Conservation (phyloP, 2,329 filamentous ascomycete genomes). For the Penicillium sp. region DNA sequence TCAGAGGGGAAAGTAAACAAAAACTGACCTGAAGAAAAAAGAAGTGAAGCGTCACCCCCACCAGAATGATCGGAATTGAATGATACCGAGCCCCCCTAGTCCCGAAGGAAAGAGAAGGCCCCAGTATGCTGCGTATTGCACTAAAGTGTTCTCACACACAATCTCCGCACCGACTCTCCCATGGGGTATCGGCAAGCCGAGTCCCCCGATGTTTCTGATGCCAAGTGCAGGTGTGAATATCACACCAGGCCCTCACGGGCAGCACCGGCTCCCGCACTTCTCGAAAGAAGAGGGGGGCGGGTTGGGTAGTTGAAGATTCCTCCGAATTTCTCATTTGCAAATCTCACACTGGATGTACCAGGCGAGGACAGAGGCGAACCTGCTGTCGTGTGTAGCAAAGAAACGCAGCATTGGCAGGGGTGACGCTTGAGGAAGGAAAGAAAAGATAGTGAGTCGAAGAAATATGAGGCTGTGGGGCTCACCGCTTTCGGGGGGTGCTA, state of each 20-base stretch:
- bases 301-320: slow-evolving; percentile 73
- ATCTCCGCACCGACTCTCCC: slow-evolving; percentile 94
- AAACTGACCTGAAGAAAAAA: slow-evolving; percentile 52
- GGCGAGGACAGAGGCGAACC: slow-evolving; percentile 26
- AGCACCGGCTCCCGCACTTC: slow-evolving; percentile 47
- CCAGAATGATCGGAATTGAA: slow-evolving; percentile 94
- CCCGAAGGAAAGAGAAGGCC: slow-evolving; percentile 35
- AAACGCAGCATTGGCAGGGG: slow-evolving; percentile 92
- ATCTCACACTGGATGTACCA: slow-evolving; percentile 16
- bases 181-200: slow-evolving; percentile 57
- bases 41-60: slow-evolving; percentile 69
- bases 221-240: slow-evolving; percentile 72
- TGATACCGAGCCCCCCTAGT: slow-evolving; percentile 54
- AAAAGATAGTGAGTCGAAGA: slow-evolving; percentile 18
- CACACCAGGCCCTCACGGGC: slow-evolving; percentile 86
- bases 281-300: slow-evolving; percentile 38
- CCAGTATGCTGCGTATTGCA: slow-evolving; percentile 88
- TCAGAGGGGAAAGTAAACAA: neutral
- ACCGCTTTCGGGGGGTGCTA: slow-evolving; percentile 12
- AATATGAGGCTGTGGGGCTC: slow-evolving; percentile 9
- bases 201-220: slow-evolving; percentile 86
- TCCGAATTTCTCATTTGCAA: slow-evolving; percentile 98
- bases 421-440: slow-evolving; percentile 62
- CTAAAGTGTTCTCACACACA: slow-evolving; percentile 83
- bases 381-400: slow-evolving; percentile 80